Evolutionary conservation across 2,329 filamentous ascomycete genomes (phyloP).

Genomic region (Calycina marina): DNA sequence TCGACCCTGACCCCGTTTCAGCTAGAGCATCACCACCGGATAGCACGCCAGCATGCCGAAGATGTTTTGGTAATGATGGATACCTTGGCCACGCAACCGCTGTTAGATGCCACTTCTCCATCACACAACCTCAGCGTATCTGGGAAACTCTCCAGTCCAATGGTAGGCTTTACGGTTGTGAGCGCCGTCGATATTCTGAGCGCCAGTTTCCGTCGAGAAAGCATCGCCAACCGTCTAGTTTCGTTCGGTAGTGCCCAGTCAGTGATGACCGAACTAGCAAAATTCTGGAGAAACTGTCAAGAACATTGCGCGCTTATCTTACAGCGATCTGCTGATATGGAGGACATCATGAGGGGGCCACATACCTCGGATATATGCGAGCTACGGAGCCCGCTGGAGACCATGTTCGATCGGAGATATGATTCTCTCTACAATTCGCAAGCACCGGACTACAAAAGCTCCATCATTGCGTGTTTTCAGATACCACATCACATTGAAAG

Average conservation of each 20-base stretch:
- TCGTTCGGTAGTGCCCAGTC: conserved; percentile 37
- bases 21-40: conserved; percentile 30
- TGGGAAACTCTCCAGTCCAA: conserved; percentile 36
- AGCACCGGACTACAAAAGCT: too few relatives aligned
- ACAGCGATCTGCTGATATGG: conserved; percentile 9
- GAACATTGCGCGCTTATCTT: conserved; percentile 25
- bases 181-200: conserved; percentile 53
- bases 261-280: conserved; percentile 39
- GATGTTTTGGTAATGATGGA: conserved; percentile 34
- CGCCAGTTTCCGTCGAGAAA: conserved; percentile 37
- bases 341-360: conserved; percentile 3
- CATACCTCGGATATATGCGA: conserved; percentile 9
- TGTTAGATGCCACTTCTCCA: conserved; percentile 1
- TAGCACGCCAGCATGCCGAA: conserved; percentile 36
- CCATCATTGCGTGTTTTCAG: too few relatives aligned
- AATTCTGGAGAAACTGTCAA: conserved; percentile 44
- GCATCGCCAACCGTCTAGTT: conserved; percentile 36
- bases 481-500: too few relatives aligned
- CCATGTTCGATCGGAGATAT: conserved; percentile 27
- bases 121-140: neutral
- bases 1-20: conserved; percentile 27
- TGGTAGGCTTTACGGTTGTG: conserved; percentile 45
- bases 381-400: conserved; percentile 17
- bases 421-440: conserved; percentile 20
- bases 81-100: conserved; percentile 25